Percentiles rank a stretch among this genome's conserved stretches.
Evolutionary conservation across 441 rosid species (phyloP).

Genomic region (Mallotus repandus): DNA sequence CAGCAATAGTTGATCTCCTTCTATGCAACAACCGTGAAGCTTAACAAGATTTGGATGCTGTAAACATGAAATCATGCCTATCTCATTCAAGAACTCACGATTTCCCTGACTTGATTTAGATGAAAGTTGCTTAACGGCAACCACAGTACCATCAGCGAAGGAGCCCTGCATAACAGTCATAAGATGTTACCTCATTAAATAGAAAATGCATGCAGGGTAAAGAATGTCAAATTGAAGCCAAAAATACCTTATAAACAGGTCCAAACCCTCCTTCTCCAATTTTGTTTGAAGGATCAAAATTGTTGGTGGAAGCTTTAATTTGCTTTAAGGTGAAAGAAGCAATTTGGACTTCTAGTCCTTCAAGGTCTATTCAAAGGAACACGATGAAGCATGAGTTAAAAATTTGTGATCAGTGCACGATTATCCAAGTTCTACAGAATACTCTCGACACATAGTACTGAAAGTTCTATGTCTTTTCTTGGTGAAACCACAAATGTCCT

Average conservation of each 20-base stretch:
- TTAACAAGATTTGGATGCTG: slow-evolving; percentile 53
- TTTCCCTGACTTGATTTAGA: slow-evolving; percentile 71
- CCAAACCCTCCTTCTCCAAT: slow-evolving; percentile 29
- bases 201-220: background rate
- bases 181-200: background rate
- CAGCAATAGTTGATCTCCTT: slow-evolving; percentile 45
- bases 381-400: too few relatives aligned
- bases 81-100: slow-evolving; percentile 70
- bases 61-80: slow-evolving; percentile 53
- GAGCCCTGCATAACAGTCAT: slow-evolving; percentile 42
- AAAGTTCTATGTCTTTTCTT: too few relatives aligned
- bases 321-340: slow-evolving; percentile 24
- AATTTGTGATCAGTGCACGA: background rate
- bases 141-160: slow-evolving; percentile 48
- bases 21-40: slow-evolving; percentile 48
- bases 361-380: slow-evolving; percentile 8
- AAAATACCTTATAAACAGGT: slow-evolving; percentile 21
- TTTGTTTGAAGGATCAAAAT: slow-evolving; percentile 20
- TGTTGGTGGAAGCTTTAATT: slow-evolving; percentile 21
- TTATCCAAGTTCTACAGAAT: background rate
- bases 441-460: too few relatives aligned
- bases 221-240: too few relatives aligned
- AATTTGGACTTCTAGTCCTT: slow-evolving; percentile 11
- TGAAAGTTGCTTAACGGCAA: slow-evolving; percentile 78
- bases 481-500: too few relatives aligned